A percentile compares a stretch with the other conserved stretches of the same genome.
Conservation (phyloP, 1,139 yeast genomes). For the Yamadazyma dushanensis region DNA sequence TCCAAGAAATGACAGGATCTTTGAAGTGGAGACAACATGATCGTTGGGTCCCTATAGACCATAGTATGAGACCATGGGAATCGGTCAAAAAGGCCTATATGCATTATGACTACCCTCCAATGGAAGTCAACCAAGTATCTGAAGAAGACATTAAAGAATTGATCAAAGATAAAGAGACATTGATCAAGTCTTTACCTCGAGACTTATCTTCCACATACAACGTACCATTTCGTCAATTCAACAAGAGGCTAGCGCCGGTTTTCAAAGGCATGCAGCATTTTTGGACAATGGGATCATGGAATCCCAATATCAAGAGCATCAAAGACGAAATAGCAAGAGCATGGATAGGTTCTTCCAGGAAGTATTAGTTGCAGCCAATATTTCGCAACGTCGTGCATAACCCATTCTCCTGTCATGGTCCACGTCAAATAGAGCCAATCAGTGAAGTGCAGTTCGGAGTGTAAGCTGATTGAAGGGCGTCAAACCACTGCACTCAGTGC, state of each 20-base stretch:
- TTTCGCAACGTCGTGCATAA: too few relatives aligned
- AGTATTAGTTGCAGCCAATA: too few relatives aligned
- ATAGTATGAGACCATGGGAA: slow-evolving; percentile 65
- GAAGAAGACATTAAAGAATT: slow-evolving; percentile 7
- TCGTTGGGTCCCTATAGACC: slow-evolving; percentile 58
- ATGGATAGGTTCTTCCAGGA: slow-evolving; percentile 21
- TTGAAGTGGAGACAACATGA: slow-evolving; percentile 47
- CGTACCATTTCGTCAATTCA: slow-evolving; percentile 30
- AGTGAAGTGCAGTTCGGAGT: too few relatives aligned
- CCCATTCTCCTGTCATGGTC: too few relatives aligned
- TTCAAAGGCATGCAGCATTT: slow-evolving; percentile 51
- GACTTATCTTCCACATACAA: slow-evolving; percentile 23
- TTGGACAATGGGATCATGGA: slow-evolving; percentile 71
- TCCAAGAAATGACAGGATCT: slow-evolving; percentile 66
- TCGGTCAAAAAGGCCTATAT: neutral
- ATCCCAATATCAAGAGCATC: slow-evolving; percentile 41
- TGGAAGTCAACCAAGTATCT: neutral
- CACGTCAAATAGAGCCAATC: too few relatives aligned
- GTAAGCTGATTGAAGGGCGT: too few relatives aligned
- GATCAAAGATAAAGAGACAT: slow-evolving; percentile 14
- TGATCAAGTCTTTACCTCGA: slow-evolving; percentile 23
- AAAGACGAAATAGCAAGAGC: slow-evolving; percentile 53
- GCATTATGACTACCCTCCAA: neutral
- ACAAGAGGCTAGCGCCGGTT: slow-evolving; percentile 43
- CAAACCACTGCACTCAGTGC: too few relatives aligned